Base-by-base conservation (phyloP, 805 yeast genomes). In the Nakazawaea anatomiae region DNA sequence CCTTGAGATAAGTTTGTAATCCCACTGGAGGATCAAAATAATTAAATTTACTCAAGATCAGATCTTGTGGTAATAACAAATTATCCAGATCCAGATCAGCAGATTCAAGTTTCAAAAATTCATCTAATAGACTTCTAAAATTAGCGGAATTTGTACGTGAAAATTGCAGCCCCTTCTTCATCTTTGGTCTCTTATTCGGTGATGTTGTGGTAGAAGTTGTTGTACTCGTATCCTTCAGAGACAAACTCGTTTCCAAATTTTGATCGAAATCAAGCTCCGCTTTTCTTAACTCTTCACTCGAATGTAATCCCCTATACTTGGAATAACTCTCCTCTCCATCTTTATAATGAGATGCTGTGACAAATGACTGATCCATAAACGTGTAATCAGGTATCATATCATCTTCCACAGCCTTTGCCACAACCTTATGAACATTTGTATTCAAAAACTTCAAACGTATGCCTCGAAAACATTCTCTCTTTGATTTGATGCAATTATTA, bases 401-500 rank as follows among this genome's bases (percentile, higher is more conserved):
- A 9, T 29, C 30, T 35, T 50, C 42, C 29, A 49, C 38, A 25
- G 29, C 10, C 39, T 44, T 52, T 5, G 36, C 12, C 30, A 28
- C 38, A 28, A 47, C 47, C 31, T 39, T 36, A 46, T 46, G 50
- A 6, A 42, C 39, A 18, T 27, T 46, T 6, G 50, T 50, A 41
- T 51, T 46, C 38, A 74, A 67, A 58, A 76, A 75, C 56, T 74
- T 76, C 42, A 74, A 62, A 48, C 77, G 66, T 10, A 69, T 61
- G 1, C 81, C 81, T 51, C 77, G 62, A 56, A 71, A 70, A 55
- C 83, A 78, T 44, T 65, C 66, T 39, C 79, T 65, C 32, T 73
- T 70, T 8, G 80, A 72, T 48, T 75, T 77, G 46, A 75, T 67
- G 61, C 86, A 71, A 58, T 81, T 79, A 39, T 74, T 70, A 62